phyloP scores from a whole-genome alignment of 2,329 filamentous ascomycete species.

The Trematosphaeria pertusa region DNA sequence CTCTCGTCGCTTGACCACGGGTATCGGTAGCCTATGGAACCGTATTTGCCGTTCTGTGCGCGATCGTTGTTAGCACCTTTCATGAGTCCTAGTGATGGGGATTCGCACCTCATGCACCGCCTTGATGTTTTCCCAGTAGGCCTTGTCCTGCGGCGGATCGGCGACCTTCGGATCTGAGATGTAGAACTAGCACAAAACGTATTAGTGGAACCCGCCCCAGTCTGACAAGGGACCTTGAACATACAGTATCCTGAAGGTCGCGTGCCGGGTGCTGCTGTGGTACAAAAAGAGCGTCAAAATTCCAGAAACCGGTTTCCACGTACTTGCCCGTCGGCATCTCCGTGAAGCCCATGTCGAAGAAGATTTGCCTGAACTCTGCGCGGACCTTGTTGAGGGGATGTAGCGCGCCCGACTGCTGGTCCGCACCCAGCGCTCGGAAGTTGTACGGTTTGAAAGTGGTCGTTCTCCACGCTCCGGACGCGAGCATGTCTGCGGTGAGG shows the following conservation, averaged over 20 bases:
- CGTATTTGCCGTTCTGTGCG: constrained; percentile 90
- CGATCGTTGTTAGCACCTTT: no score
- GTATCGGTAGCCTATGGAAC: constrained; percentile 95
- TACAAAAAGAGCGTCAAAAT: constrained; percentile 96
- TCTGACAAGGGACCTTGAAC: no score
- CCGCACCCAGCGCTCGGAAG: constrained; percentile 74
- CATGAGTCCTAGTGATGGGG: no score
- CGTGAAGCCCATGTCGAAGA: constrained; percentile 98
- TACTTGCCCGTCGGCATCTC: constrained; percentile 97
- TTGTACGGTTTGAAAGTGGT: constrained; percentile 87
- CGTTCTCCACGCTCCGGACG: constrained; percentile 88
- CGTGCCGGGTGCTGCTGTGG: constrained; percentile 97
- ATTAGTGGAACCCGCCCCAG: no score
- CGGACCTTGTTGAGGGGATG: constrained; percentile 86
- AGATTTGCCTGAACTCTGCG: constrained; percentile 94
- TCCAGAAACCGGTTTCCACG: constrained; percentile 98
- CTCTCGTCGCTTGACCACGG: constrained; percentile 91
- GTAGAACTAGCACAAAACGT: no score
- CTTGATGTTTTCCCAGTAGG: constrained; percentile 88
- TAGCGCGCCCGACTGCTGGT: constrained; percentile 59
- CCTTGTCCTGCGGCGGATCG: constrained; percentile 65
- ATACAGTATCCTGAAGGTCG: constrained; percentile 95
- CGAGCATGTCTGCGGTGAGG: constrained; percentile 90
- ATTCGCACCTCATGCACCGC: no score
- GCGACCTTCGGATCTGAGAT: constrained; percentile 86